Evolutionary conservation across 495 filamentous ascomycete species (phyloP), one percentile per base, ranked within the genome.

Genomic region (Aspergillus diversus): DNA sequence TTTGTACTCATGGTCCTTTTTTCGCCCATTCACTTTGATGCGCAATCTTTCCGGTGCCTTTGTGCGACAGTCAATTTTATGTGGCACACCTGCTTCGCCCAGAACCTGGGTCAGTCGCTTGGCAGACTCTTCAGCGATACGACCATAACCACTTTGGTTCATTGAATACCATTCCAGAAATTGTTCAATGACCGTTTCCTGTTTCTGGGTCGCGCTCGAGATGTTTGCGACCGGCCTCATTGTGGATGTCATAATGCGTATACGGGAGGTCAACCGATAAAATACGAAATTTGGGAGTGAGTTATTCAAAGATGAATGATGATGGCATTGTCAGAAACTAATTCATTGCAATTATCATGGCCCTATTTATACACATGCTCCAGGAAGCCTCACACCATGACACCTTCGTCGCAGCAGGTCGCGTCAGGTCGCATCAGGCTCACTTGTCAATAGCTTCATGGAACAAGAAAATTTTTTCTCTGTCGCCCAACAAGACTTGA

Each of bases 21-120:
- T 55, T 55, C 52, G 52, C 16, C 27, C 34, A 16, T 33, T 35
- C 0, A 55, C 52, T 34, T 55, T 55, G 1, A 34, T 15, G 8
- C n/a, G 15, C 52, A 55, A 32, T 16, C 52, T 33, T 4, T n/a
- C 31, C 5, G 34, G 33, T 1, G 16, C 52, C 33, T 55, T 55
- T 37, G 52, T 33, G 16, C 52, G 52, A 55, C 17, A 13, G 8
- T 55, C 52, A 32, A 55, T 16, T 17, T 35, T 55, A 34, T 55
- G 52, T 33, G 27, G 27, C 6, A 55, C 52, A 33, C 52, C 52
- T 15, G 52, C 52, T 13, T 55, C 27, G 17, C 13, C 16, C 52
- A 55, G 33, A 34, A 6, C 52, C 52, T 34, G 27, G 5, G 27
- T 6, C 52, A 55, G 31, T 21, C 21, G 21, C 52, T 37, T 5